These are phyloP conservation scores for Fibroporia radiculosa DNA, from an alignment of 768 basidiomycete genomes.

Conservation along the genomic window DNA sequence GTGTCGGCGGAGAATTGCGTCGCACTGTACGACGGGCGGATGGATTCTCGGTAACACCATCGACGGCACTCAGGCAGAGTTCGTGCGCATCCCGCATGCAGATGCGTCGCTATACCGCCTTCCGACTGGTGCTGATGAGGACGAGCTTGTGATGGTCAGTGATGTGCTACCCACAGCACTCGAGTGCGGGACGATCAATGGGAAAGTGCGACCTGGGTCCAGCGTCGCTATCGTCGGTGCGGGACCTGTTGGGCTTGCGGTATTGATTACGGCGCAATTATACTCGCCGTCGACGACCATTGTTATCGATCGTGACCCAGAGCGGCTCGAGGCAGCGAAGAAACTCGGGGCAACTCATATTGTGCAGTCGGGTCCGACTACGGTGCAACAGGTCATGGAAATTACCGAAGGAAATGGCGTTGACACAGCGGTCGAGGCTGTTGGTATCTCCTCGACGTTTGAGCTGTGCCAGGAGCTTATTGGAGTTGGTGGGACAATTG, in stretches of 20 bases:
- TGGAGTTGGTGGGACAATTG: conserved; percentile 19
- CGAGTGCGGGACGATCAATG: conserved; percentile 20
- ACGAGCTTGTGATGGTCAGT: conserved; percentile 16
- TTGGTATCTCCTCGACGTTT: conserved; percentile 18
- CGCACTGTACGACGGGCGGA: conserved; percentile 16
- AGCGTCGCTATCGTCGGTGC: conserved; percentile 18
- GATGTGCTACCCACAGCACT: conserved; percentile 19
- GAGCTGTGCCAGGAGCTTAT: conserved; percentile 19
- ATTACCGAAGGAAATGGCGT: conserved; percentile 19
- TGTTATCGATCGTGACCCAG: conserved; percentile 15
- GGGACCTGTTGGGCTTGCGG: conserved; percentile 18
- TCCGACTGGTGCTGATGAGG: conserved; percentile 9
- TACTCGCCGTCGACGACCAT: conserved; percentile 16
- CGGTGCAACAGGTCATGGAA: conserved; percentile 15
- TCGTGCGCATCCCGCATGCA: conserved; percentile 18
- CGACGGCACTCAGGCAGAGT: conserved; percentile 18
- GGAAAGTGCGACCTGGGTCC: conserved; percentile 15
- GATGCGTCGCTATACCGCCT: conserved; percentile 13
- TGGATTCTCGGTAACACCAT: conserved; percentile 19
- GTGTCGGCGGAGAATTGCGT: conserved; percentile 13
- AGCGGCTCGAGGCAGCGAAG: conserved; percentile 12
- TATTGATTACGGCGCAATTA: conserved; percentile 17
- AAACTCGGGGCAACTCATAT: conserved; percentile 18
- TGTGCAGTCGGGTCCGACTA: conserved; percentile 12
- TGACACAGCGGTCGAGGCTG: conserved; percentile 20